Percentiles rank a stretch among this genome's conserved stretches.
Conservation (phyloP, 1,284 basidiomycete genomes). For the Naganishia cerealis region DNA sequence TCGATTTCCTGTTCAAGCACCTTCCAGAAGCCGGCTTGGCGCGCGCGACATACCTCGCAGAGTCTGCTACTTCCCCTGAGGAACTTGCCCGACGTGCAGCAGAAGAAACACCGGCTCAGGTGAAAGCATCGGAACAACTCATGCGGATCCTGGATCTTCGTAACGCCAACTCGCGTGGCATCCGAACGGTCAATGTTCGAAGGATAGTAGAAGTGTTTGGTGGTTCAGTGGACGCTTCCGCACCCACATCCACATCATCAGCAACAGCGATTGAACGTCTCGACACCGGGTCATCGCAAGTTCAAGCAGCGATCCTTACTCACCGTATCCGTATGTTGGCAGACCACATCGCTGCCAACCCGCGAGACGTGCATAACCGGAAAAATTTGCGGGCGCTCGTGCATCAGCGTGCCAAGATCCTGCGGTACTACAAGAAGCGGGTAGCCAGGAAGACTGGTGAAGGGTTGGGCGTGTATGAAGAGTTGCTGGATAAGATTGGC, state of each 20-base stretch:
- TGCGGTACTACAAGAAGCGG: conserved; percentile 72
- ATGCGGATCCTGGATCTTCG: conserved; percentile 75
- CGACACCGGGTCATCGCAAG: conserved; percentile 33
- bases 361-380: conserved; percentile 76
- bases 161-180: conserved; percentile 79
- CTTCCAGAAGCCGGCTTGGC: conserved; percentile 46
- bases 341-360: conserved; percentile 67
- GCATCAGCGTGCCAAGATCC: conserved; percentile 76
- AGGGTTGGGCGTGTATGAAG: conserved; percentile 62
- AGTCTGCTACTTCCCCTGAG: conserved; percentile 38
- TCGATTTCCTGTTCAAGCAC: conserved; percentile 46
- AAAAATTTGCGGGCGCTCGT: conserved; percentile 71
- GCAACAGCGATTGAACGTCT: neutral
- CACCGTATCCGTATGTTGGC: conserved; percentile 80
- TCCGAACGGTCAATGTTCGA: conserved; percentile 80
- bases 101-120: conserved; percentile 10
- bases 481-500: conserved; percentile 70
- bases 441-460: conserved; percentile 22
- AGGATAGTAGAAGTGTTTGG: conserved; percentile 81
- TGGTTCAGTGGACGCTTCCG: conserved; percentile 46
- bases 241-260: neutral
- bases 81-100: neutral
- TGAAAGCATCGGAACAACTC: conserved; percentile 64
- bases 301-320: conserved; percentile 77
- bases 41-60: conserved; percentile 23